Evolutionary conservation across 176 grass and related monocot genomes (phyloP), one percentile per base, ranked within the genome.

Genomic region (Pontederia paniculata): DNA sequence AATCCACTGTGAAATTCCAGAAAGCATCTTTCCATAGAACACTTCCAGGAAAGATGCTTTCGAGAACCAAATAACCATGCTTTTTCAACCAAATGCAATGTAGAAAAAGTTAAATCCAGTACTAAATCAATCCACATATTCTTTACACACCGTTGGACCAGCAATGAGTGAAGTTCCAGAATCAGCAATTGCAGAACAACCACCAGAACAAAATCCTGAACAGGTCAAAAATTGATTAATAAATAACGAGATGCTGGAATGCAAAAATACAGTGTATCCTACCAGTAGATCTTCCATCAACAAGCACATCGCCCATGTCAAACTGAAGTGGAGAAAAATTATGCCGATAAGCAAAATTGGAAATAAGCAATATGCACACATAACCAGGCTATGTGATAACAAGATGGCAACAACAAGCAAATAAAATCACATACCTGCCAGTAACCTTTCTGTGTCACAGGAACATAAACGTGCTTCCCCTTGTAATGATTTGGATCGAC

Each of bases 391-490:
- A 19, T 14, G 31, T 18, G 42, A 37, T 67, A 6, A 67, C 41
- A 5, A 42, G 7, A 66, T 2, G 41, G 42, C 17, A 20, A 20
- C 8, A 50, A 51, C 19, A 23, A 43, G 18, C 8, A 50, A 28
- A 17, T 21, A n/a, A 43, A 28, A 42, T 25, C n/a, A 53, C 23
- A 7, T 31, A 67, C 64, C 64, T 67, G 49, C 64, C 64, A 67
- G 23, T 67, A 67, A 67, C 64, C 64, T 67, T 67, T 67, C 25
- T 54, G 64, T 53, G 64, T 54, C 25, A 67, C 64, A 53, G 64
- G 50, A 10, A 44, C 64, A 44, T 67, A 67, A 11, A 21, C 17
- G 31, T 67, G 64, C 43, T 67, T 17, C 10, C 64, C 64, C 50
- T 67, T 67, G 20, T 21, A 54, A 44, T 67, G 64, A 43, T 67